These are phyloP conservation scores for Lactarius vividus DNA, from an alignment of 768 basidiomycete genomes.

Conservation along the genomic window DNA sequence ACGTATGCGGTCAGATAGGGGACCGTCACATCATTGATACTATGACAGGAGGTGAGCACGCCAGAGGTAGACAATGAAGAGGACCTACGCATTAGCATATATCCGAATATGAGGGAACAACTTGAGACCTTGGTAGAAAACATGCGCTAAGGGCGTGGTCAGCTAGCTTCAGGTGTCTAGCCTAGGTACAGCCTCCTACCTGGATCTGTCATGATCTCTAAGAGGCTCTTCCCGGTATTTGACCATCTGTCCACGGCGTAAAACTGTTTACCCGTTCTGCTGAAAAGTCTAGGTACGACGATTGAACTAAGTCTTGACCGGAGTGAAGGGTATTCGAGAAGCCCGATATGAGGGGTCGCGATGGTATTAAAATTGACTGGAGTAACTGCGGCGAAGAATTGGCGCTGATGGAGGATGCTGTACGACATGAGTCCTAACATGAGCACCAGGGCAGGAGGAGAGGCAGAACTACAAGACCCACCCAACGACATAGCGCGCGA, in stretches of 20 bases:
- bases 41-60: slow-evolving; percentile 30
- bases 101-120: slow-evolving; percentile 68
- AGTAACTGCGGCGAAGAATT: slow-evolving; percentile 66
- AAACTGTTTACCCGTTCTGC: slow-evolving; percentile 70
- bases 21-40: slow-evolving; percentile 74
- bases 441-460: not conserved
- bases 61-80: not conserved
- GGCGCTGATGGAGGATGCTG: slow-evolving; percentile 61
- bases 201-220: slow-evolving; percentile 81
- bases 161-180: not conserved
- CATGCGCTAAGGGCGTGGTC: slow-evolving; percentile 44
- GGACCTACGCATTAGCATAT: slow-evolving; percentile 75
- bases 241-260: slow-evolving; percentile 65
- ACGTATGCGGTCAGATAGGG: slow-evolving; percentile 80
- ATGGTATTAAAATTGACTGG: slow-evolving; percentile 83
- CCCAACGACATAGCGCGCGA: slow-evolving; percentile 79
- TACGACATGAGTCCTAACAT: not conserved
- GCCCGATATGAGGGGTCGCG: slow-evolving; percentile 81
- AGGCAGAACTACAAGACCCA: slow-evolving; percentile 32
- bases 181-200: slow-evolving; percentile 36
- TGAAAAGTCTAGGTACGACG: slow-evolving; percentile 68
- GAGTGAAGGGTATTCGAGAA: slow-evolving; percentile 60
- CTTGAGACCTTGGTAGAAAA: slow-evolving; percentile 72
- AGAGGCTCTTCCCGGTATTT: slow-evolving; percentile 57
- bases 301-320: slow-evolving; percentile 50